phyloP scores from a whole-genome alignment of 2,329 filamentous ascomycete species.

The Lasiodiplodia sp. region DNA sequence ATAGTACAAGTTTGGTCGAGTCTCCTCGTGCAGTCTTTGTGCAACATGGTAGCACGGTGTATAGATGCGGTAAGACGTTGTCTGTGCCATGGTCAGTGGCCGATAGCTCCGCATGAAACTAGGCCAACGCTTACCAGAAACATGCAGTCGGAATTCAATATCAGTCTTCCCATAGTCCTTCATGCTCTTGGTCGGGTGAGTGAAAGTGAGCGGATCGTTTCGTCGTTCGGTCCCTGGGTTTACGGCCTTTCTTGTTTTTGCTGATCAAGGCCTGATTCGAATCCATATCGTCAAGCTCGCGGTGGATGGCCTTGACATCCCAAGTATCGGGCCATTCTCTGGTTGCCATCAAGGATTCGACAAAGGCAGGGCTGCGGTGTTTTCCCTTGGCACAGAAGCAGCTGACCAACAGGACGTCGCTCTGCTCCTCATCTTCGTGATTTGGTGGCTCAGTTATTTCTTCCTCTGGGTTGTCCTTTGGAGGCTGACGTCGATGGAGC shows the following conservation, averaged over 20 bases:
- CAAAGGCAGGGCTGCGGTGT: slow-evolving; percentile 6
- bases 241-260: neutral
- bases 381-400: slow-evolving; percentile 6
- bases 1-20: too few relatives aligned
- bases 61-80: neutral
- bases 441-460: neutral
- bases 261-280: neutral
- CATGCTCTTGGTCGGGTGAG: neutral
- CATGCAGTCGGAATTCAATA: neutral
- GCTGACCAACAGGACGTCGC: neutral
- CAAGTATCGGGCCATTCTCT: neutral
- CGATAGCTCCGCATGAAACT: neutral
- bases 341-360: neutral
- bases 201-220: neutral
- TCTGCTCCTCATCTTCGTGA: neutral
- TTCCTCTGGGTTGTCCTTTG: neutral
- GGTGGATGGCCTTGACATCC: neutral
- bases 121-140: neutral
- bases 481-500: too few relatives aligned
- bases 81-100: neutral
- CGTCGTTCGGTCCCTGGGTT: neutral
- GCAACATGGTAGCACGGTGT: neutral
- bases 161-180: neutral
- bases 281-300: neutral
- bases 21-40: neutral